Conservation (phyloP, 164 flowering plant genomes). For the Vitis rupestris region DNA sequence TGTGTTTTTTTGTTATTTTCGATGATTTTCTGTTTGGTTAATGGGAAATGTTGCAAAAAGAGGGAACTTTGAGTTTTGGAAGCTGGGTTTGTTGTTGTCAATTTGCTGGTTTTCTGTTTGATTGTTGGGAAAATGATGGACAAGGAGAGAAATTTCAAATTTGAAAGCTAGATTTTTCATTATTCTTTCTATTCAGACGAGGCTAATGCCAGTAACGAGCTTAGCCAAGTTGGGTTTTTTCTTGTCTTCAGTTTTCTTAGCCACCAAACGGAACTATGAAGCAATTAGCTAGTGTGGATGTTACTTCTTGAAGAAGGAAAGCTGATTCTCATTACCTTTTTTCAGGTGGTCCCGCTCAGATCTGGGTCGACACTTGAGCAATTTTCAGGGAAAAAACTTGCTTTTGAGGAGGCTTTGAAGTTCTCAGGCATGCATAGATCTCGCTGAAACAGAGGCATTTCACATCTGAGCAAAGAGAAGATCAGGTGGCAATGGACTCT, state of each 20-base stretch:
- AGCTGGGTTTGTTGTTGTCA: background rate
- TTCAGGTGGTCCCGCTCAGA: conserved; percentile 5
- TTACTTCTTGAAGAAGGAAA: conserved; percentile 6
- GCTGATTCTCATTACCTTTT: conserved; percentile 8
- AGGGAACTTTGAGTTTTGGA: background rate
- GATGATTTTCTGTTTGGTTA: background rate
- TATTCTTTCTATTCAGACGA: too few relatives aligned
- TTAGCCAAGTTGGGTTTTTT: background rate
- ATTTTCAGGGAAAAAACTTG: background rate
- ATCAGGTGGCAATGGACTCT: conserved; percentile 37
- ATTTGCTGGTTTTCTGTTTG: background rate
- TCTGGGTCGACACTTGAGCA: conserved; percentile 2
- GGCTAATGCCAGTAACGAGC: background rate
- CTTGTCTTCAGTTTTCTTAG: background rate
- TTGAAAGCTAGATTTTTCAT: background rate
- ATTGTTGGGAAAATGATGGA: background rate
- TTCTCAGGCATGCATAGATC: conserved; percentile 23
- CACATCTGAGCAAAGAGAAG: conserved; percentile 11
- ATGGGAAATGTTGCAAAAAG: background rate
- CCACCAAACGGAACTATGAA: background rate
- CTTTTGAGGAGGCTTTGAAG: conserved; percentile 7
- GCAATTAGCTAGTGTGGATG: background rate
- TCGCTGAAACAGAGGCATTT: conserved; percentile 14
- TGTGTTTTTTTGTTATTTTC: background rate
- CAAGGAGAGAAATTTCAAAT: background rate